Base-by-base conservation (phyloP, 805 yeast genomes). In the Hanseniaspora thailandica region DNA sequence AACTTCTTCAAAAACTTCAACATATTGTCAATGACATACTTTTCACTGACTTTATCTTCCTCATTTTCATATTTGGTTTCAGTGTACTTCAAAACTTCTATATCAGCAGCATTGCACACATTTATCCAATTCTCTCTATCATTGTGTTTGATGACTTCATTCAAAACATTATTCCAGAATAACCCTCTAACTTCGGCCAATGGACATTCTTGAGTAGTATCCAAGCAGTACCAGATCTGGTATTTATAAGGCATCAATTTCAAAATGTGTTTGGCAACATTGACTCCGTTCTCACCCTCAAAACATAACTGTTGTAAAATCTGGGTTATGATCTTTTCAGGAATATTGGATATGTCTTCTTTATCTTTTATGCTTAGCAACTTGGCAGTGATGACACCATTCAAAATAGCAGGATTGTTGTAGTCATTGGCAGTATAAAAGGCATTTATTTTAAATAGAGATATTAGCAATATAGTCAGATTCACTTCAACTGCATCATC, bases 121-220 rank as follows among this genome's bases (percentile, higher is more conserved):
- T 40, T 25, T 6, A 44, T 36, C 48, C 49, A 44, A 4, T 23
- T 44, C 22, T 20, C 31, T n/a, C 30, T 51, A 23, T 51, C 52
- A 43, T 41, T 25, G 6, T 61, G 60, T 57, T 76, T 73, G 5
- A 74, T 59, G 58, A 80, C 64, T 57, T 87, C 70, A 59, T 82
- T 86, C 63, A 83, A 86, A 61, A 87, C 73, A 23, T 86, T 78
- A 4, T 82, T 78, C 17, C 86, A 74, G 35, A 80, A 67, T 3
- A 79, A 79, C 23, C 82, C 72, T 59, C 80, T 79, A 22, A 78
- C 76, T 38, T 76, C 75, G 38, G 74, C 78, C 61, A 74, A 78
- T 1, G 93, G 89, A 61, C 90, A 84, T 49, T 76, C 71, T 28
- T 71, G 68, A 48, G 90, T 69, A 0, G 87, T 73, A 61, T 86